Evolutionary conservation across 2,329 filamentous ascomycete species (phyloP).

Genomic region (Fusarium sp.): DNA sequence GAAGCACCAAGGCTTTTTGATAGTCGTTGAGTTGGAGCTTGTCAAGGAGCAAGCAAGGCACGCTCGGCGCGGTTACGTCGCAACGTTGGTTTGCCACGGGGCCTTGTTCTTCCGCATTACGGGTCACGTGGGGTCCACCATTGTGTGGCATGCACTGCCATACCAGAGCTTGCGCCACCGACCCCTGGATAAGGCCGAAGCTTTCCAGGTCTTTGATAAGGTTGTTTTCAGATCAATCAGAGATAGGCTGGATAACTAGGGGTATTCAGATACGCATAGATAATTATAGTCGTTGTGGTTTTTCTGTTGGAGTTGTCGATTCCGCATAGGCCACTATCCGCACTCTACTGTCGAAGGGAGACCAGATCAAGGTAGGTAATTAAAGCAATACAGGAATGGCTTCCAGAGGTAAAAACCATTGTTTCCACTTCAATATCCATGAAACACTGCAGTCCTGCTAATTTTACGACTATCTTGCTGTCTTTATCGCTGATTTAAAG

Average conservation of each 20-base stretch:
- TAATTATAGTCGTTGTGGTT: not conserved
- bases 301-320: not conserved
- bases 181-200: not conserved
- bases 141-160: constrained; percentile 12
- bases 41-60: constrained; percentile 43
- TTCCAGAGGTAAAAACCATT: not conserved
- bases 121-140: constrained; percentile 42
- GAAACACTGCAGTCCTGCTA: not conserved
- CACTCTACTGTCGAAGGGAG: not conserved
- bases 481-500: not conserved
- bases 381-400: not conserved
- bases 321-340: not conserved
- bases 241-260: constrained; percentile 1
- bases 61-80: constrained; percentile 43
- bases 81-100: constrained; percentile 35
- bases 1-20: constrained; percentile 45
- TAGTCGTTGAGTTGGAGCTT: constrained; percentile 45
- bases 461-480: not conserved
- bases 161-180: constrained; percentile 1
- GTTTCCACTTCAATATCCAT: not conserved
- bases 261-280: not conserved
- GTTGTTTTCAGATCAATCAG: not conserved
- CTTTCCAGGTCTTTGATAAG: not conserved
- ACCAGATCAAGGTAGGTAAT: not conserved
- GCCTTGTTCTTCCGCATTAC: constrained; percentile 39